Percentiles rank a stretch among this genome's conserved stretches.
Conservation (phyloP, 2,329 filamentous ascomycete species). For the Fusarium sp. region DNA sequence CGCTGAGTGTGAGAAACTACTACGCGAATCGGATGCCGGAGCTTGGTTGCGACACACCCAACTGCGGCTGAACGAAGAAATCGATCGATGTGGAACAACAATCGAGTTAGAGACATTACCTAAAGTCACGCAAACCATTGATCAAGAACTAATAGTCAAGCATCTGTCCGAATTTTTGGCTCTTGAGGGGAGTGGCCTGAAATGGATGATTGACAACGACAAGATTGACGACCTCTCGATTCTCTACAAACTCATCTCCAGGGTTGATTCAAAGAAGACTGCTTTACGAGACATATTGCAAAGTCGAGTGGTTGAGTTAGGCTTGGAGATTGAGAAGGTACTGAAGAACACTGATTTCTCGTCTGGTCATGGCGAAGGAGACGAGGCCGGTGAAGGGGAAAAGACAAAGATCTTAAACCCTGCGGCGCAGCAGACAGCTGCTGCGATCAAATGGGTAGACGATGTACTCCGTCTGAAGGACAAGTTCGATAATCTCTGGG, state of each 20-base stretch:
- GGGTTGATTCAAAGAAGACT: slow-evolving; percentile 78
- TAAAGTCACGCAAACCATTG: slow-evolving; percentile 80
- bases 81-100: slow-evolving; percentile 82
- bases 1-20: slow-evolving; percentile 75
- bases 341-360: slow-evolving; percentile 66
- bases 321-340: slow-evolving; percentile 80
- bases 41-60: slow-evolving; percentile 82
- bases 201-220: slow-evolving; percentile 92
- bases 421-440: slow-evolving; percentile 81
- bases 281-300: slow-evolving; percentile 77
- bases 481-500: slow-evolving; percentile 86
- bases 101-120: slow-evolving; percentile 76
- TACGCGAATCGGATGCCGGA: slow-evolving; percentile 82
- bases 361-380: slow-evolving; percentile 51
- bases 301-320: slow-evolving; percentile 79
- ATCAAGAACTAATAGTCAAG: slow-evolving; percentile 79
- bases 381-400: slow-evolving; percentile 57
- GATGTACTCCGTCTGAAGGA: slow-evolving; percentile 87
- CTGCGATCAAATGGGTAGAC: slow-evolving; percentile 94
- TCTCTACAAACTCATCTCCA: slow-evolving; percentile 79
- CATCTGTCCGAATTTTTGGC: slow-evolving; percentile 84
- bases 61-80: slow-evolving; percentile 80
- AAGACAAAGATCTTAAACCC: slow-evolving; percentile 51
- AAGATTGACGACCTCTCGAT: slow-evolving; percentile 80
- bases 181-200: slow-evolving; percentile 85